These are phyloP conservation scores for Corylus americana DNA, from an alignment of 306 rosid genomes.

Conservation along the genomic window DNA sequence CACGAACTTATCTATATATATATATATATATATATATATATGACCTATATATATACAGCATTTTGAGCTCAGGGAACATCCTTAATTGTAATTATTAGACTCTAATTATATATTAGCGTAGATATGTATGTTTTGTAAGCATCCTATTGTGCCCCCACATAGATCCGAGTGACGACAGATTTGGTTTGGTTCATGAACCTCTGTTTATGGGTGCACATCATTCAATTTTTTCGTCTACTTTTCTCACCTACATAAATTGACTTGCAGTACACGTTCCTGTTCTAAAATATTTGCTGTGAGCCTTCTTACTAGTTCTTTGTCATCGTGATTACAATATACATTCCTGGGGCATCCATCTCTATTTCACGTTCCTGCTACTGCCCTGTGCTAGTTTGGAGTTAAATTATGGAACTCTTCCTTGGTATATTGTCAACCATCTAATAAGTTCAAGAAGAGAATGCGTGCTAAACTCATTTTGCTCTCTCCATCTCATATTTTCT, in stretches of 20 bases:
- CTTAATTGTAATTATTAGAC: background rate
- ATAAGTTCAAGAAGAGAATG: too few relatives aligned
- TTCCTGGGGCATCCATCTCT: too few relatives aligned
- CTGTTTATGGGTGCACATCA: background rate
- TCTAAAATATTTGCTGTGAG: background rate
- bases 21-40: too few relatives aligned
- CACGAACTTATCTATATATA: conserved; percentile 20
- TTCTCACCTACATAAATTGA: conserved; percentile 14
- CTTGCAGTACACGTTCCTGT: conserved; percentile 3
- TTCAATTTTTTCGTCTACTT: background rate
- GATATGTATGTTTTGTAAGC: background rate
- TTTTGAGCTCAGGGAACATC: background rate
- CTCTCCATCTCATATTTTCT: too few relatives aligned
- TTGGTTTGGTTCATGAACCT: conserved; percentile 42
- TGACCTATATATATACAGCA: background rate
- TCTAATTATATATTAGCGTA: background rate
- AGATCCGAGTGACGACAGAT: conserved; percentile 9
- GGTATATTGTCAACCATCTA: too few relatives aligned
- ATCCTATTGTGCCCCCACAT: conserved; percentile 35
- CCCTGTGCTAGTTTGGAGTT: too few relatives aligned
- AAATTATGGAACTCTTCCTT: too few relatives aligned
- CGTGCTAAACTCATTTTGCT: too few relatives aligned
- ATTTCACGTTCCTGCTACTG: too few relatives aligned
- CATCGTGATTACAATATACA: background rate
- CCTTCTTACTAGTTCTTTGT: background rate